These are phyloP conservation scores for Tolypocladium tropicale DNA, from an alignment of 2,329 filamentous ascomycete genomes.

Conservation along the genomic window DNA sequence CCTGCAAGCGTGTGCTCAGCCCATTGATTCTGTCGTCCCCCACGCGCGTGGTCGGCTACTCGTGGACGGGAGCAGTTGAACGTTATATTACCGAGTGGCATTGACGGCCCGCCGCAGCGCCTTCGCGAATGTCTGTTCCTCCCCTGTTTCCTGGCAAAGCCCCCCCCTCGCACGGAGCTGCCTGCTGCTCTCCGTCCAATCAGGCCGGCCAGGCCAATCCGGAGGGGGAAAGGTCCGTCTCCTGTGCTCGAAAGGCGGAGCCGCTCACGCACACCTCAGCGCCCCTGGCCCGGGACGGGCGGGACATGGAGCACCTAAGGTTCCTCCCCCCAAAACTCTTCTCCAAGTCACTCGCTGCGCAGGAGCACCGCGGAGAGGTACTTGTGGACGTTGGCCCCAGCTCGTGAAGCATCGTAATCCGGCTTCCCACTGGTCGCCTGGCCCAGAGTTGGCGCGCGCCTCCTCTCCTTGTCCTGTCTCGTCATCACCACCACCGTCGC, in stretches of 20 bases:
- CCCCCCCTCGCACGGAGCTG: not conserved
- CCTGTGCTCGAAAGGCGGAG: not conserved
- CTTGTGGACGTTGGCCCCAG: not conserved
- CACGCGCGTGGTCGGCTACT: too few relatives aligned
- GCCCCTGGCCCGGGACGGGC: not conserved
- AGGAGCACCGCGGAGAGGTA: not conserved
- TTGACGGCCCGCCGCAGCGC: too few relatives aligned
- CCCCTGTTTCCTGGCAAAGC: not conserved
- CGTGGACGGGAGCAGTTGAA: too few relatives aligned
- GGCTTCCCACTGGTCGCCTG: not conserved
- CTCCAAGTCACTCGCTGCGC: conserved; percentile 1
- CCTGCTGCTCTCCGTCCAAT: not conserved
- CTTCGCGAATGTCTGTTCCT: too few relatives aligned
- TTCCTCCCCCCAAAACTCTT: not conserved
- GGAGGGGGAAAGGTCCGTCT: not conserved
- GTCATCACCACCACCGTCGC: not conserved
- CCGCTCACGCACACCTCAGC: not conserved
- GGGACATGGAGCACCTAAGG: not conserved
- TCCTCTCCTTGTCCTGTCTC: not conserved
- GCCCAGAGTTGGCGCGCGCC: conserved; percentile 3
- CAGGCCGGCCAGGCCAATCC: not conserved
- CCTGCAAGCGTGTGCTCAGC: not conserved
- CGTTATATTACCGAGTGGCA: too few relatives aligned
- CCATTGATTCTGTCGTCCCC: not conserved
- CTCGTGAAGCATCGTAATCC: not conserved